Base-by-base conservation (phyloP, 2,329 filamentous ascomycete genomes). In the Allantophomopsis lycopodina region DNA sequence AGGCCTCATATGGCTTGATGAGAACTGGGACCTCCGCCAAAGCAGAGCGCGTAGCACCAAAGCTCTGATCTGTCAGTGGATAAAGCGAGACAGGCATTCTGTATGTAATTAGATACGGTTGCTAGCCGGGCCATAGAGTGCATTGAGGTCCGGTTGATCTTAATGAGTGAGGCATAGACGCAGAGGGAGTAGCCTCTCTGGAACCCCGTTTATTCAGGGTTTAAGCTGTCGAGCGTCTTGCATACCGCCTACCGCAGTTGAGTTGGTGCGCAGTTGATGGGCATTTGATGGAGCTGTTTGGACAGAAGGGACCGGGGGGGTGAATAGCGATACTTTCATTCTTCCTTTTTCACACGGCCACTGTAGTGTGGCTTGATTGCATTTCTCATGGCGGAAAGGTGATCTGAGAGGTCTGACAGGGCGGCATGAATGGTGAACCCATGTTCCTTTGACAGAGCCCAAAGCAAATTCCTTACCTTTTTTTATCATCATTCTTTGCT, bases 31-130 rank as follows among this genome's bases (percentile, higher is more conserved):
- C 44, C 46, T 35, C 47, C 48, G 52, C 47, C 43, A 55, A 55
- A 57, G 51, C 46, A 55, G 56, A 59, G 61, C 62, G 62, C 59
- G 59, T 64, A 64, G 56, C 50, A 46, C 50, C 50, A 51, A 53
- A 59, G 55, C 59, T 57, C 54, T 55, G 57, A 52, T 50, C 55
- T 63, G 56, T 61, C 55, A 62, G 57, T 63, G 62, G 61, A 56
- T 34, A 34, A 7, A 34, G 14, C 16, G 10, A 14, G 14, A 17
- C n/a, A 34, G 14, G n/a, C n/a, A 34, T 14, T n/a, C 32, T n/a
- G 32, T 34, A 34, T 34, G 16, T 17, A 34, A 34, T 15, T 34
- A 34, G 32, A 34, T 34, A 34, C 32, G 16, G 32, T 34, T 34
- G 32, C 32, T 15, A 34, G 32, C 32, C 32, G 32, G 16, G 2